phyloP scores from a whole-genome alignment of 306 rosid species.

The Phaseolus lunatus region DNA sequence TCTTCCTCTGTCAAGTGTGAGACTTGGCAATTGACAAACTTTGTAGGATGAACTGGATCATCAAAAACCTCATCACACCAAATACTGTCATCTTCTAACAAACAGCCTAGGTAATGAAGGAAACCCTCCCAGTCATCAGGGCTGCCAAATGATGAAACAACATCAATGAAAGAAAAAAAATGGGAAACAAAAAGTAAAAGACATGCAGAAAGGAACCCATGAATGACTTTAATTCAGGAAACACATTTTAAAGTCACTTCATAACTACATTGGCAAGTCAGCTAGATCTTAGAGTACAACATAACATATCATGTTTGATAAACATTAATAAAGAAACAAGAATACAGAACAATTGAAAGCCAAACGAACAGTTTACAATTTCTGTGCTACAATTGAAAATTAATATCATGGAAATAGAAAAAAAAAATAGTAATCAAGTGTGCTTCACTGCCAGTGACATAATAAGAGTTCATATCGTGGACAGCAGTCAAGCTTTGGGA shows the following conservation, averaged over 20 bases:
- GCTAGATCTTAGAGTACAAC: background rate
- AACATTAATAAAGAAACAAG: background rate
- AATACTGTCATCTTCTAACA: constrained; percentile 88
- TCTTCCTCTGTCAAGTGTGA: constrained; percentile 76
- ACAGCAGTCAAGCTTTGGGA: constrained; percentile 10
- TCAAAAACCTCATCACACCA: constrained; percentile 62
- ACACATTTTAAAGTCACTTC: constrained; percentile 23
- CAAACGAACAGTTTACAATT: background rate
- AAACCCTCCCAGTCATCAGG: constrained; percentile 98
- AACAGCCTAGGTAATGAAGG: constrained; percentile 91
- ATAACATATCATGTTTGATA: constrained; percentile 12
- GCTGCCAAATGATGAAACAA: constrained; percentile 70
- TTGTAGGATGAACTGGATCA: constrained; percentile 72
- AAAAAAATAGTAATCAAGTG: background rate
- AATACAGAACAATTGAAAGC: constrained; percentile 3
- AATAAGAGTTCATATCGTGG: background rate
- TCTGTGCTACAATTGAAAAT: background rate
- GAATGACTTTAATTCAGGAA: constrained; percentile 8
- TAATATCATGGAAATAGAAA: background rate
- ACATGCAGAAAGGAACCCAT: background rate
- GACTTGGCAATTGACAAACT: constrained; percentile 66
- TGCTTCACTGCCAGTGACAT: constrained; percentile 5
- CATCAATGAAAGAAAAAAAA: constrained; percentile 45
- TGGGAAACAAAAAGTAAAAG: background rate
- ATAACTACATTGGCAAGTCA: constrained; percentile 23